Conservation (phyloP, 768 basidiomycete genomes). For the Rhizopogon vesiculosus region DNA sequence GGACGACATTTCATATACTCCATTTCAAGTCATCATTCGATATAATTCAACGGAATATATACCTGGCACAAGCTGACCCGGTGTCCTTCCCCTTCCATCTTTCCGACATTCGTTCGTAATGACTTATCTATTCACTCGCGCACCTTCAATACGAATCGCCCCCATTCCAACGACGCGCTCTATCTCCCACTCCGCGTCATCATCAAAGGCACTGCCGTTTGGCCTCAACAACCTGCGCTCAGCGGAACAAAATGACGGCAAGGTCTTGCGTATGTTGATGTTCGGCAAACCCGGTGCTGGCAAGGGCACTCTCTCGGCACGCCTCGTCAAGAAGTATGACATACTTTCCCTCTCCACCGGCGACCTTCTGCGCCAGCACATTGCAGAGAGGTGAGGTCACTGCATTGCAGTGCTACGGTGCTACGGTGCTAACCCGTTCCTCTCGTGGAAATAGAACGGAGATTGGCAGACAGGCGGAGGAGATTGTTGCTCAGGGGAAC, state of each 20-base stretch:
- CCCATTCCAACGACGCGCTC: conserved; percentile 14
- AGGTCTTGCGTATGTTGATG: conserved; percentile 45
- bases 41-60: conserved; percentile 13
- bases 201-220: conserved; percentile 45
- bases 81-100: not conserved
- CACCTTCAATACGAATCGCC: conserved; percentile 7
- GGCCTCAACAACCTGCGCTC: conserved; percentile 39
- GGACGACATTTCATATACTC: conserved; percentile 2
- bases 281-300: conserved; percentile 68
- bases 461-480: conserved; percentile 70
- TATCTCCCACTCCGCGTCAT: conserved; percentile 25
- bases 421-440: not conserved
- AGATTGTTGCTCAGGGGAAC: conserved; percentile 73
- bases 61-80: conserved; percentile 2
- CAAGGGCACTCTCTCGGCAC: conserved; percentile 78
- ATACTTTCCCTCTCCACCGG: conserved; percentile 77
- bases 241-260: conserved; percentile 15
- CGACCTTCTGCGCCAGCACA: conserved; percentile 82
- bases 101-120: conserved; percentile 5
- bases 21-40: conserved; percentile 9
- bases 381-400: conserved; percentile 51
- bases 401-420: not conserved
- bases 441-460: conserved; percentile 42
- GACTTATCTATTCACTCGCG: conserved; percentile 11
- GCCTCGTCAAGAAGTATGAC: conserved; percentile 78